Percentiles rank a stretch among this genome's conserved stretches.
Evolutionary conservation across 1,284 basidiomycete species (phyloP).

Genomic region (Ganoderma lucidum): DNA sequence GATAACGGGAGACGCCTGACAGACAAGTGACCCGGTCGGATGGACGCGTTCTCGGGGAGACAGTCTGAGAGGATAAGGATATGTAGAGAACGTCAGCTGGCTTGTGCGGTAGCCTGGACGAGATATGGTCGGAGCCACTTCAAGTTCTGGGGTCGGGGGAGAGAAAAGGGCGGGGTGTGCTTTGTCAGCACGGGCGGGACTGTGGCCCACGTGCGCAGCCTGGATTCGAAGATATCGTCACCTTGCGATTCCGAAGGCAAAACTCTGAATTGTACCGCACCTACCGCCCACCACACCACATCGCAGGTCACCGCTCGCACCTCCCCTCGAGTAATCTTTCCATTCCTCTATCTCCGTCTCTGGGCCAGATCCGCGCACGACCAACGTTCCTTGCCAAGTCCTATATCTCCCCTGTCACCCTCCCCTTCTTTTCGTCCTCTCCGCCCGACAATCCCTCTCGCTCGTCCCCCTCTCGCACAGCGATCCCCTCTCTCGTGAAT

Average conservation of each 20-base stretch:
- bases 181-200: constrained; percentile 29
- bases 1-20: background rate
- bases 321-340: constrained; percentile 2
- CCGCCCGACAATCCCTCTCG: constrained; percentile 21
- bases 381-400: constrained; percentile 29
- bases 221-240: constrained; percentile 27
- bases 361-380: constrained; percentile 29
- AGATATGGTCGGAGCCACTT: background rate
- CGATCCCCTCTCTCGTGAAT: constrained; percentile 35
- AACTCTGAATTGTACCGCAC: constrained; percentile 26
- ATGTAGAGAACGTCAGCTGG: background rate
- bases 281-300: background rate
- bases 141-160: constrained; percentile 1
- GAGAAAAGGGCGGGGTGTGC: constrained; percentile 15
- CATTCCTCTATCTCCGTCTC: constrained; percentile 12
- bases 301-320: constrained; percentile 7
- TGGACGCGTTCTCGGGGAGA: constrained; percentile 1
- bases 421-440: constrained; percentile 25
- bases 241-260: constrained; percentile 20
- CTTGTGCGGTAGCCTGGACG: constrained; percentile 2
- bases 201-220: constrained; percentile 30
- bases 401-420: constrained; percentile 22
- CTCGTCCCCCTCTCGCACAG: constrained; percentile 16
- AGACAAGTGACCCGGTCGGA: background rate
- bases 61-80: background rate